phyloP scores from a whole-genome alignment of 2,329 filamentous ascomycete genomes.

The Pseudofabraea citricarpa region DNA sequence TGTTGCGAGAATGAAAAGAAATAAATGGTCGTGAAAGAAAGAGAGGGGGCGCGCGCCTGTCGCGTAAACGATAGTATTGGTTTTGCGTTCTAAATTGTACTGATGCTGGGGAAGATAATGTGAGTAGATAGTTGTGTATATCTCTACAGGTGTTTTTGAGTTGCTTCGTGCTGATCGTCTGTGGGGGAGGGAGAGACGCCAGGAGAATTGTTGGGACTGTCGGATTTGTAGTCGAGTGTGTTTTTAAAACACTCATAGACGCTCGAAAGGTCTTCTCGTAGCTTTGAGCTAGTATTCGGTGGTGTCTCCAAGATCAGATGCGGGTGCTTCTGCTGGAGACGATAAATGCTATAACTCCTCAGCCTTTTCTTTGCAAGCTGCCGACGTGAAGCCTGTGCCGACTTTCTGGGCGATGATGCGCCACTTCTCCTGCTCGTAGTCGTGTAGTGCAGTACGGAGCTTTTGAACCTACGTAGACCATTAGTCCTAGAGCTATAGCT shows the following conservation, averaged over 20 bases:
- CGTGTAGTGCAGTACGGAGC: constrained; percentile 69
- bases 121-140: too few relatives aligned
- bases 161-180: too few relatives aligned
- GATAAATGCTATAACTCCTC: constrained; percentile 30
- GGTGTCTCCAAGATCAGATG: constrained; percentile 30
- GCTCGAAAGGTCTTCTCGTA: constrained; percentile 9
- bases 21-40: too few relatives aligned
- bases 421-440: constrained; percentile 92
- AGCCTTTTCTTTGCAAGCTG: constrained; percentile 69
- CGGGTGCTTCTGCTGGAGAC: constrained; percentile 28
- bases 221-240: constrained; percentile 15
- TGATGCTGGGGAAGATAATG: too few relatives aligned
- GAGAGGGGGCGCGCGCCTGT: background rate
- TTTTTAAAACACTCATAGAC: constrained; percentile 11
- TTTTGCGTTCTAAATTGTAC: too few relatives aligned
- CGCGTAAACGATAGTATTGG: too few relatives aligned
- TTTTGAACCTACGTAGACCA: constrained; percentile 59
- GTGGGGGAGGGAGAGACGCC: constrained; percentile 8
- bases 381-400: constrained; percentile 81
- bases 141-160: too few relatives aligned
- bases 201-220: constrained; percentile 8
- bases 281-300: constrained; percentile 24
- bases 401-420: constrained; percentile 87
- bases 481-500: constrained; percentile 15
- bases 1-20: background rate